Evolutionary conservation across 2,329 filamentous ascomycete species (phyloP), one percentile per base, ranked within the genome.

Genomic region (Beauveria bassiana): DNA sequence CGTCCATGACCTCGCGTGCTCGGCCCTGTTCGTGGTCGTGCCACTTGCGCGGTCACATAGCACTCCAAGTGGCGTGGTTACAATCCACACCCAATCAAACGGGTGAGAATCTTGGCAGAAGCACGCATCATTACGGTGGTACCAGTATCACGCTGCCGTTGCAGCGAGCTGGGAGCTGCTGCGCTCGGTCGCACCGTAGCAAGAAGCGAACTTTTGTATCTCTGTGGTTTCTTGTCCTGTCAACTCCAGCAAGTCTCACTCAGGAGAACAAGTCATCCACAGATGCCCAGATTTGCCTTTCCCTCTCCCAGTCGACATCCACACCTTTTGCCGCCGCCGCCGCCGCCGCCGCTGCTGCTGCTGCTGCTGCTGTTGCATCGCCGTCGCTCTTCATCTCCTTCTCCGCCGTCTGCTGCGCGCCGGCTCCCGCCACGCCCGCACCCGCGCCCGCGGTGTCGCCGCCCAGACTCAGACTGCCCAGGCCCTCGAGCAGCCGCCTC

Each of bases 401-500:
- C 47, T 68, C 68, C n/a, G 55, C 55, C 46, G 54, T 20, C 46
- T 18, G 61, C 64, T 24, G 16, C 28, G 42, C 24, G 12, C 14
- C 57, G 55, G 59, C 54, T 5, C 12, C 46, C 49, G 26, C 31
- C 42, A 31, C 56, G 5, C 55, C 60, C 53, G 64, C 57, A 5
- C 22, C 12, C 53, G 64, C 57, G 9, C 22, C 12, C 67, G 68
- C 57, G 71, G 47, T 24, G 31, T 56, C 34, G 14, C 24, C 65
- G 9, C 60, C 61, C 14, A 69, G 61, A 55, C 78, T 78, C 63
- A 84, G 70, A 66, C 81, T 81, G 1, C 79, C 84, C 56, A 96
- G 77, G 0, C 86, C 88, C 62, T 86, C 85, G 63, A 97, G 80
- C 61, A 93, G 80, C 45, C 85, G 81, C 68, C 87, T 85, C 64